Base-by-base conservation (phyloP, 495 filamentous ascomycete species). In the Articulospora tetracladia region DNA sequence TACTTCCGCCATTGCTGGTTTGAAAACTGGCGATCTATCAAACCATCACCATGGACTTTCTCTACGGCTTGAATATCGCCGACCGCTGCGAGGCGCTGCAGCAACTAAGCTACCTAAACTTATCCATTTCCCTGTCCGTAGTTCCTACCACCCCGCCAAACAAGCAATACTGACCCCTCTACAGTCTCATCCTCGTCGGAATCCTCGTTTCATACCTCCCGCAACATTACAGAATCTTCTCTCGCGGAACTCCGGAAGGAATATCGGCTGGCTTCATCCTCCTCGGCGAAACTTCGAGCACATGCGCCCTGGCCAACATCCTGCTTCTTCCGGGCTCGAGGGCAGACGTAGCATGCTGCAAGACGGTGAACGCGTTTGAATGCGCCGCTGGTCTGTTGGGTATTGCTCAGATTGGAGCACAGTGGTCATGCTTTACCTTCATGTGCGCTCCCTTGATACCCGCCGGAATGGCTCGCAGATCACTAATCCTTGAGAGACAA, bases 211-310 rank as follows among this genome's bases (percentile, higher is more conserved):
- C 93, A 59, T 98, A 98, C 73, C 83, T 97, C 26, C 95, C 94
- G 1, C 94, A 98, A 71, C 94, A 98, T 72, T 78, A 86, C 70
- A 90, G 93, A 60, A 98, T 98, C 76, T 90, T 96, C 63, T 73
- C 80, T 44, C 84, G 92, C 32, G 84, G 88, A 52, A 93, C 90
- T 48, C 96, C 95, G n/a, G 91, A 93, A 74, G 94, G 94, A 49
- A 93, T 98, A 54, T 96, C 91, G 27, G 93, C 94, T 2, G 90
- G 91, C 67, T 98, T 96, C 66, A 83, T 98, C 59, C 85, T 98
- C 19, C 87, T 98, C 24, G 94, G 95, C 51, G 88, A 87, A 20
- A 96, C 92, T 1, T 93, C 91, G 10, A 86, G 86, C 51, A 96
- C 93, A 12, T 89, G 88, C 56, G 85, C 90, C 17, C 88, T 98